These are phyloP conservation scores for Phaeosphaeria sp. DNA, from an alignment of 2,329 filamentous ascomycete genomes.

Conservation along the genomic window DNA sequence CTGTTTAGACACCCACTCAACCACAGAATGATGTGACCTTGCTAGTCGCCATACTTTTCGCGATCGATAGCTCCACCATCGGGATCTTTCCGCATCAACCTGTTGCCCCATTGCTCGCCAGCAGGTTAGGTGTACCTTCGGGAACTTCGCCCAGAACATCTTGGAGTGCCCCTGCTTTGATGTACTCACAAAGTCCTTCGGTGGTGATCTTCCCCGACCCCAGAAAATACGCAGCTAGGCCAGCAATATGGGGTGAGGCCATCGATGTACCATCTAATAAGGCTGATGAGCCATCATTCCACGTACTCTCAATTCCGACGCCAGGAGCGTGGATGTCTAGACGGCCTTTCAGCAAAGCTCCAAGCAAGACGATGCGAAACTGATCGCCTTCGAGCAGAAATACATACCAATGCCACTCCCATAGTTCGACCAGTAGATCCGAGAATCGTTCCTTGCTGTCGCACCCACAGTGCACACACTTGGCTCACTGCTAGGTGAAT, in stretches of 20 bases:
- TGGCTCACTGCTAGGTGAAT: slow-evolving; percentile 44
- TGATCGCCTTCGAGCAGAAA: neutral
- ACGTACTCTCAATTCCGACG: slow-evolving; percentile 55
- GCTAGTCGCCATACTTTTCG: neutral
- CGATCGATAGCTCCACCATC: neutral
- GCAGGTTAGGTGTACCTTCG: neutral
- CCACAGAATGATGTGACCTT: neutral
- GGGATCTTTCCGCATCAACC: neutral
- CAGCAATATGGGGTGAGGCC: slow-evolving; percentile 73
- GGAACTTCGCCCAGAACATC: neutral
- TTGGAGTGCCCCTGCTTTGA: neutral
- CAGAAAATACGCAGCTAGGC: slow-evolving; percentile 73
- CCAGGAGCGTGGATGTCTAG: slow-evolving; percentile 48
- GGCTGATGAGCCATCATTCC: slow-evolving; percentile 45
- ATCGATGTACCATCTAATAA: slow-evolving; percentile 68
- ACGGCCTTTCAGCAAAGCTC: neutral
- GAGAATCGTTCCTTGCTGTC: slow-evolving; percentile 35
- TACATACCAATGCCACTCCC: slow-evolving; percentile 32
- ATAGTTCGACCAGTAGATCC: slow-evolving; percentile 46
- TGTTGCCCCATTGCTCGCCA: neutral
- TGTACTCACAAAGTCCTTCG: neutral
- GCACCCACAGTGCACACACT: slow-evolving; percentile 50
- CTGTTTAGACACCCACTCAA: neutral
- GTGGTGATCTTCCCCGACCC: slow-evolving; percentile 3
- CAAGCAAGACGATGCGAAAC: neutral